Evolutionary conservation across 2,329 filamentous ascomycete genomes (phyloP).

Genomic region (Polychaeton citri): DNA sequence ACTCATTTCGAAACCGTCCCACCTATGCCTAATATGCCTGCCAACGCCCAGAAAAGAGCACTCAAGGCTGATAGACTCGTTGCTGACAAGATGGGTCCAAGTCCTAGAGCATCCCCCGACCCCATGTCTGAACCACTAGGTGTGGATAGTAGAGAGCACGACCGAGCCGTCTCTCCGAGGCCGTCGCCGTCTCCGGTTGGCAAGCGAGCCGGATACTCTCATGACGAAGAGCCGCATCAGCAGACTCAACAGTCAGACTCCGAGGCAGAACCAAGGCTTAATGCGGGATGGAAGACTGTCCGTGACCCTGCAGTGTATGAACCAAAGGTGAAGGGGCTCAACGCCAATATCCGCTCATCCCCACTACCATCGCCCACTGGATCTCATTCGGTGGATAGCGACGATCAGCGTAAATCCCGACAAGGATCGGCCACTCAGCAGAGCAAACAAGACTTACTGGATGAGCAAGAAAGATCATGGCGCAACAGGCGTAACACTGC

Average conservation of each 20-base stretch:
- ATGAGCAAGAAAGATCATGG: no score
- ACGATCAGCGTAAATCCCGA: no score
- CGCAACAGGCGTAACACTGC: background rate
- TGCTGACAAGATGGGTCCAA: background rate
- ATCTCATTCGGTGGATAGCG: no score
- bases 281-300: background rate
- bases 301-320: background rate
- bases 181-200: background rate
- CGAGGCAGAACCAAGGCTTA: background rate
- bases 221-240: background rate
- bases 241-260: background rate
- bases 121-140: slow-evolving; percentile 6
- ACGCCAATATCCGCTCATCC: background rate
- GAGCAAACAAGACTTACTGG: no score
- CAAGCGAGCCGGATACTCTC: background rate
- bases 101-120: background rate
- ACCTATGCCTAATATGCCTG: slow-evolving; percentile 18
- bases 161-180: slow-evolving; percentile 3
- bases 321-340: background rate
- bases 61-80: slow-evolving; percentile 9
- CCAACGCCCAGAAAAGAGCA: slow-evolving; percentile 15
- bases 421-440: no score
- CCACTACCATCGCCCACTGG: background rate
- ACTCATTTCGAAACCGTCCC: slow-evolving; percentile 13
- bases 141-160: background rate